Evolutionary conservation across 345 rosid species (phyloP).

Genomic region (Draba incana): DNA sequence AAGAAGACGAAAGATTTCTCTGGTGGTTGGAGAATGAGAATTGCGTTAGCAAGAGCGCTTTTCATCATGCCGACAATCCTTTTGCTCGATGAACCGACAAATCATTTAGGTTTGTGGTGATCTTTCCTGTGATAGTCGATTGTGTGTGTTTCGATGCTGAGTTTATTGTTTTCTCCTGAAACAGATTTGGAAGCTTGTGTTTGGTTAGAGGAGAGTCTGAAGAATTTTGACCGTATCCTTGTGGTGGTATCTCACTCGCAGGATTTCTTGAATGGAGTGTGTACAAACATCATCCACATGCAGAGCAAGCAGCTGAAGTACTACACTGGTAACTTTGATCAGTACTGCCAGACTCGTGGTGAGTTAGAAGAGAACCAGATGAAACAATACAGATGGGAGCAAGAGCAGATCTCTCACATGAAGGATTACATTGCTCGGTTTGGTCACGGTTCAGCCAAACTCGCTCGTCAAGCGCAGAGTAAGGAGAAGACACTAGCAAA

Average conservation of each 20-base stretch:
- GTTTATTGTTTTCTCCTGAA: conserved; percentile 11
- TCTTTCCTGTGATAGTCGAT: not conserved
- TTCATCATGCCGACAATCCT: conserved; percentile 94
- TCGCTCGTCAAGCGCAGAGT: conserved; percentile 99
- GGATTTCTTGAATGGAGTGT: conserved; percentile 96
- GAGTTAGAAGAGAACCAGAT: conserved; percentile 98
- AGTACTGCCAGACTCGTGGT: conserved; percentile 92
- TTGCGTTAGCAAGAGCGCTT: conserved; percentile 92
- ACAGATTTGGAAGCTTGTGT: conserved; percentile 99
- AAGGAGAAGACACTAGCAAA: conserved; percentile 98
- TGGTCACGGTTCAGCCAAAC: conserved; percentile 98
- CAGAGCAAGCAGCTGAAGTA: conserved; percentile 80
- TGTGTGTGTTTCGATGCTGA: not conserved
- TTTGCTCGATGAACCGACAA: conserved; percentile 96
- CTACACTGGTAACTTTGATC: conserved; percentile 92
- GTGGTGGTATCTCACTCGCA: conserved; percentile 97
- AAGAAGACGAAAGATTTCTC: conserved; percentile 93
- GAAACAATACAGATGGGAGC: conserved; percentile 99
- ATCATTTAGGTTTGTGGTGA: conserved; percentile 76
- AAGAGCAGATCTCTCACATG: conserved; percentile 96
- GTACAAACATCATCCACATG: conserved; percentile 98
- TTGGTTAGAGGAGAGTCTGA: conserved; percentile 94
- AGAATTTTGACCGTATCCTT: conserved; percentile 88
- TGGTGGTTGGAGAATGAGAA: conserved; percentile 99
- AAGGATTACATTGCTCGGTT: conserved; percentile 99